Evolutionary conservation across 306 rosid species (phyloP).

Genomic region (Fagus crenata): DNA sequence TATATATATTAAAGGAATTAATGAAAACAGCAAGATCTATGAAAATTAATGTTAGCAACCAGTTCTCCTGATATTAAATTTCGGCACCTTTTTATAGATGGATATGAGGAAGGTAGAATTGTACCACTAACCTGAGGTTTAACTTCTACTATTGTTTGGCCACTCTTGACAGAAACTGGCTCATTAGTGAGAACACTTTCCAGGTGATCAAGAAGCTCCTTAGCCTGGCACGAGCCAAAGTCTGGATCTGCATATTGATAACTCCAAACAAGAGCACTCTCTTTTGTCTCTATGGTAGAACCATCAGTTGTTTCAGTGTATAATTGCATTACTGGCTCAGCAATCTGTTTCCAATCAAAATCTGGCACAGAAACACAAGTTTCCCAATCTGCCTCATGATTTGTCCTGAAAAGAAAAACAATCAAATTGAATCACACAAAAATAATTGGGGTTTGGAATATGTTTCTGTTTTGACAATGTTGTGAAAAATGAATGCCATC

Average conservation of each 20-base stretch:
- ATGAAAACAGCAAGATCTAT: background rate
- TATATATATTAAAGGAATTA: background rate
- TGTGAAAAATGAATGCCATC: background rate
- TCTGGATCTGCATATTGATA: slow-evolving; percentile 82
- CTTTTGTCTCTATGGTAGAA: slow-evolving; percentile 75
- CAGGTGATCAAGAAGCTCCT: slow-evolving; percentile 90
- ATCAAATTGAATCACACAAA: slow-evolving; percentile 12
- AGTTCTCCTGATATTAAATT: background rate
- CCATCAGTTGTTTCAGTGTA: slow-evolving; percentile 91
- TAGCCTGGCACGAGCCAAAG: slow-evolving; percentile 89
- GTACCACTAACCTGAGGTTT: slow-evolving; percentile 81
- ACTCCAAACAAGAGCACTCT: slow-evolving; percentile 89
- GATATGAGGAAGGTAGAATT: background rate
- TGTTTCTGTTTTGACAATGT: background rate
- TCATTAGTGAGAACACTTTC: slow-evolving; percentile 91
- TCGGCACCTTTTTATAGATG: background rate
- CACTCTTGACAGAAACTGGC: slow-evolving; percentile 88
- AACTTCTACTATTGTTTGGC: slow-evolving; percentile 78
- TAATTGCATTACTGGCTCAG: slow-evolving; percentile 82
- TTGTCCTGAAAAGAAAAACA: slow-evolving; percentile 49
- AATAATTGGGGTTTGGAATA: background rate
- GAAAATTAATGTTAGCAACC: background rate
- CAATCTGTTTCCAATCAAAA: slow-evolving; percentile 80
- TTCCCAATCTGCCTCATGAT: slow-evolving; percentile 68
- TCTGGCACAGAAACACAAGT: slow-evolving; percentile 59